Base-by-base conservation (phyloP, 1,284 basidiomycete genomes). In the Trichosporon sp. region DNA sequence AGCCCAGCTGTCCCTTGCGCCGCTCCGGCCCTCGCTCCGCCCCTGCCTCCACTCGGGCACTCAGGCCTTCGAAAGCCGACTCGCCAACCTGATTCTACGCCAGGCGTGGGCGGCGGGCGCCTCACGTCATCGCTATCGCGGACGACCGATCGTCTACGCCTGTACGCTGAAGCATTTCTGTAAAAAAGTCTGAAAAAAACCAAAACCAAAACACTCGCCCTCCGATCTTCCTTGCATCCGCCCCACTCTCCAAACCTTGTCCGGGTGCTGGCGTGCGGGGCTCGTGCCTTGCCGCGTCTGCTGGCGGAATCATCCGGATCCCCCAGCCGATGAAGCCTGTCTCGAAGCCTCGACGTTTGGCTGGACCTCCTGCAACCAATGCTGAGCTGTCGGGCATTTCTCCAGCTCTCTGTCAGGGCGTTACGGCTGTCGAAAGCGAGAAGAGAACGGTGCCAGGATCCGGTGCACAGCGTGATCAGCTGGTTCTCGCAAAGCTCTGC, bases 81-180 rank as follows among this genome's bases (percentile, higher is more conserved):
- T 26, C 51, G 8, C 21, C 21, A 54, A 54, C 19, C 51, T 54
- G 19, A 19, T 54, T 19, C 5, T 40, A 10, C 11, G 12, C 38
- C 51, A 54, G 51, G 51, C 51, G 51, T 26, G 51, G 51, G 51
- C 51, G 51, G 51, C 51, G 21, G 48, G 51, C 51, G 51, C 51
- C 51, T 54, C 51, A 54, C 51, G 51, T 54, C 51, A 54, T 54
- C 51, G 51, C 26, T 10, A 40, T 40, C 38, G 38, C 8, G 38
- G 8, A n/a, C 26, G 51, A 54, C 51, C 51, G 51, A 16, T 46
- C 43, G 43, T n/a, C 38, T n/a, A 16, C 46, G 46, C 26, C 51
- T 51, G 48, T 19, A 51, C 48, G 12, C 16, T 51, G n/a, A 51
- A 12, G n/a, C 11, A 16, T 26, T 26, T 16, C 11, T 11, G 10